A percentile compares a stretch with the other conserved stretches of the same genome.
Evolutionary conservation across 2,329 filamentous ascomycete species (phyloP).

Genomic region (Xylariaceae sp.): DNA sequence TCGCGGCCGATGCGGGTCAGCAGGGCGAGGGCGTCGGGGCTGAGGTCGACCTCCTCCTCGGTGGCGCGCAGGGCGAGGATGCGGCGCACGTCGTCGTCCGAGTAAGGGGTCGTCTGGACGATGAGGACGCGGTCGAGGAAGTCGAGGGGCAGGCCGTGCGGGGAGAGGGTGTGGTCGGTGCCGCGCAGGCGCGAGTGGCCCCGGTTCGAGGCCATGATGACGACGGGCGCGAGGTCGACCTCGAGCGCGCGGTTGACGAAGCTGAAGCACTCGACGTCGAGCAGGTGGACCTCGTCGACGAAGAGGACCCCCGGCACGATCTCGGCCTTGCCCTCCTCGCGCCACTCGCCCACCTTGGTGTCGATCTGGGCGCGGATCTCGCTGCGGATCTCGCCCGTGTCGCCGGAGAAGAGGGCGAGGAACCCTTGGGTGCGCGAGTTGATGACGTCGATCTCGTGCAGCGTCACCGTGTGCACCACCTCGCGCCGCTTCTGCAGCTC

Average conservation of each 20-base stretch:
- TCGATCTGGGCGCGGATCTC: slow-evolving; percentile 99
- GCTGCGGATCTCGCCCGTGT: slow-evolving; percentile 94
- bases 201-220: slow-evolving; percentile 98
- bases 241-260: slow-evolving; percentile 97
- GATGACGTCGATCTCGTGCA: slow-evolving; percentile 99
- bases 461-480: slow-evolving; percentile 89
- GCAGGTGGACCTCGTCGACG: slow-evolving; percentile 99
- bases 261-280: slow-evolving; percentile 98
- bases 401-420: slow-evolving; percentile 91
- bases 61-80: slow-evolving; percentile 88
- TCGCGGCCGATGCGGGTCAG: slow-evolving; percentile 95
- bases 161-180: slow-evolving; percentile 86
- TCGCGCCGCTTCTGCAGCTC: slow-evolving; percentile 97
- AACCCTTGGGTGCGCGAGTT: slow-evolving; percentile 99
- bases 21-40: slow-evolving; percentile 80
- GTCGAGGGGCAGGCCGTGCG: slow-evolving; percentile 89
- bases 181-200: slow-evolving; percentile 87
- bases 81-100: slow-evolving; percentile 76
- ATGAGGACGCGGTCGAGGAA: slow-evolving; percentile 95
- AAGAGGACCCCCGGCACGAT: slow-evolving; percentile 96
- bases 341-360: slow-evolving; percentile 98
- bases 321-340: slow-evolving; percentile 97
- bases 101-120: slow-evolving; percentile 85
- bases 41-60: slow-evolving; percentile 92
- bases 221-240: slow-evolving; percentile 87